Conservation (phyloP, 1,139 yeast genomes). For the Blastobotrys malaysiensis region DNA sequence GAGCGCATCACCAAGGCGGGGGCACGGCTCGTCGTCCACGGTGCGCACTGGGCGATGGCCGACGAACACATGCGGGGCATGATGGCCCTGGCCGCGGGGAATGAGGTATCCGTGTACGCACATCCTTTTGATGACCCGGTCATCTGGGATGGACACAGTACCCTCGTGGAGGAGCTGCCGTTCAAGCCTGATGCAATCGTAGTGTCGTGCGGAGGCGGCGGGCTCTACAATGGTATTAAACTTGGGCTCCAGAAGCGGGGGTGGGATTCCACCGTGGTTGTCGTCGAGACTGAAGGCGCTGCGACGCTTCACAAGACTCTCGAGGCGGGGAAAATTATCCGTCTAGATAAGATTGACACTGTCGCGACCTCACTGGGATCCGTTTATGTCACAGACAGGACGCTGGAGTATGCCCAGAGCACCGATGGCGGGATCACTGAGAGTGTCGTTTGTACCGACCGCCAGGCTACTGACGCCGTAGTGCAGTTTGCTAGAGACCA, state of each 20-base stretch:
- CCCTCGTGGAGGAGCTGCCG: constrained; percentile 51
- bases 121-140: constrained; percentile 64
- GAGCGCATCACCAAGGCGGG: constrained; percentile 42
- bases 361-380: constrained; percentile 61
- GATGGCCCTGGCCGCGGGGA: constrained; percentile 31
- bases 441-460: constrained; percentile 48
- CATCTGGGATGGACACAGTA: constrained; percentile 66
- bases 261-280: constrained; percentile 41
- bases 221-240: constrained; percentile 59
- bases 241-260: constrained; percentile 45
- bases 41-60: constrained; percentile 62
- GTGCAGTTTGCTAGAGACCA: constrained; percentile 46
- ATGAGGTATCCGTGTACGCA: constrained; percentile 48
- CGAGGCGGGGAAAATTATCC: constrained; percentile 41
- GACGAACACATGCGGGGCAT: constrained; percentile 46
- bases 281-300: constrained; percentile 58
- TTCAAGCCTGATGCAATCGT: constrained; percentile 50
- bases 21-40: constrained; percentile 51
- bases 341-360: constrained; percentile 44
- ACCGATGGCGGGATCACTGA: constrained; percentile 30
- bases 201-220: constrained; percentile 74
- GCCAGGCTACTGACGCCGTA: constrained; percentile 50
- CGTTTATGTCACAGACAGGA: constrained; percentile 45
- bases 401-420: constrained; percentile 37
- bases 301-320: constrained; percentile 52